Evolutionary conservation across 148 eudicot species (phyloP), one percentile per base, ranked within the genome.

Genomic region (Chenopodium formosanum): DNA sequence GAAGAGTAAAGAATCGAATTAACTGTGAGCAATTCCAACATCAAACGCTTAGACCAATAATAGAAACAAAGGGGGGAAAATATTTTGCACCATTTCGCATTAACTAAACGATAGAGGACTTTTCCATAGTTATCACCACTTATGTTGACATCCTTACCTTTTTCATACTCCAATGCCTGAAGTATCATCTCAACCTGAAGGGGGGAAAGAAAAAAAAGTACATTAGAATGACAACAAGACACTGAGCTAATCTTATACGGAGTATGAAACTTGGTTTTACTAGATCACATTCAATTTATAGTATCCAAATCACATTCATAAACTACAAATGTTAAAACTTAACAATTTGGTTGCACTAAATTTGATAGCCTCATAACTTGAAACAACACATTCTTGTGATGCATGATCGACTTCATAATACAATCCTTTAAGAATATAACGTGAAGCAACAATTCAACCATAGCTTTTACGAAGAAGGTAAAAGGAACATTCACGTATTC

Each of bases 101-200:
- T 56, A 56, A 22, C 62, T 56, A 56, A 56, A 17, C 4, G 4
- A 56, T 2, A 17, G 22, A 4, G 22, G 62, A 2, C 53, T 16
- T 56, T 56, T 17, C 22, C 22, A 56, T 17, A 56, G 64, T 60
- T 44, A 80, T 37, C 37, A 47, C 27, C 44, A 64, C n/a, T 72
- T 40, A 7, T 46, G 65, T 72, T 29, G 58, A 20, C 20, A 60
- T 2, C n/a, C 81, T 83, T 82, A 94, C 98, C 99, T 73, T 88
- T 96, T 88, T 96, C 99, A 84, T 96, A 96, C 86, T 96, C 98
- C 85, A 84, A 88, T n/a, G 98, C 99, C 82, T 96, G 99, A 86
- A 96, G 98, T 83, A 92, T 94, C 99, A 96, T 96, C 87, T 96
- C 99, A 86, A 92, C 90, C 99, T 96, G 91, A 80, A 80, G 76